Evolutionary conservation across 2,329 filamentous ascomycete species (phyloP).

Genomic region (Hortaea sp.): DNA sequence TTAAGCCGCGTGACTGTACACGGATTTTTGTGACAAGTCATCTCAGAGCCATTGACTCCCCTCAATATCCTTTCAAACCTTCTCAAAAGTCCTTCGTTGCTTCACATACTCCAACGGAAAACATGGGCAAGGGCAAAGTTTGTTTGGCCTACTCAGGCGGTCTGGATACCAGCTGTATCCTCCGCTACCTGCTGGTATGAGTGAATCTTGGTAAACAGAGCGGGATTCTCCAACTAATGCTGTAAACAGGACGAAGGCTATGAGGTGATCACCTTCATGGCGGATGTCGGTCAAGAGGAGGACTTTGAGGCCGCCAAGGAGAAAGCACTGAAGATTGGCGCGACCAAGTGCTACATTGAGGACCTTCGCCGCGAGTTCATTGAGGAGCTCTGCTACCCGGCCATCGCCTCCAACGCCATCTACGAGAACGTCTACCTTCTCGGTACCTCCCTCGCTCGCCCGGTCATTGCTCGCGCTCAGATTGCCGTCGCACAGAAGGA

Average conservation of each 20-base stretch:
- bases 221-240: conserved; percentile 15
- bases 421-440: conserved; percentile 54
- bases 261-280: conserved; percentile 58
- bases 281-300: conserved; percentile 54
- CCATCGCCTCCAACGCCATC: conserved; percentile 58
- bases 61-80: no score
- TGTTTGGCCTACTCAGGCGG: conserved; percentile 45
- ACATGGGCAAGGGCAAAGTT: conserved; percentile 27
- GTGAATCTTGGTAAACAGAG: background rate
- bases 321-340: conserved; percentile 62
- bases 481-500: conserved; percentile 55
- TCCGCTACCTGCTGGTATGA: conserved; percentile 32
- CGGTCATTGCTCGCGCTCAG: conserved; percentile 59
- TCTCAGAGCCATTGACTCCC: no score
- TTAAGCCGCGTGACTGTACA: no score
- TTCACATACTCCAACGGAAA: background rate
- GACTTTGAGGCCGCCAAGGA: conserved; percentile 62
- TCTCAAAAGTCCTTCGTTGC: no score
- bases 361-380: conserved; percentile 63
- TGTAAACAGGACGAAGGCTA: conserved; percentile 41
- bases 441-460: conserved; percentile 50
- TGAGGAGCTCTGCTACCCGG: conserved; percentile 69
- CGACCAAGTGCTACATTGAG: conserved; percentile 50
- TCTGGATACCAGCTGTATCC: conserved; percentile 50
- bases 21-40: no score